Evolutionary conservation across 1,284 basidiomycete species (phyloP), one percentile per base, ranked within the genome.

Genomic region (Malassezia dermatis): DNA sequence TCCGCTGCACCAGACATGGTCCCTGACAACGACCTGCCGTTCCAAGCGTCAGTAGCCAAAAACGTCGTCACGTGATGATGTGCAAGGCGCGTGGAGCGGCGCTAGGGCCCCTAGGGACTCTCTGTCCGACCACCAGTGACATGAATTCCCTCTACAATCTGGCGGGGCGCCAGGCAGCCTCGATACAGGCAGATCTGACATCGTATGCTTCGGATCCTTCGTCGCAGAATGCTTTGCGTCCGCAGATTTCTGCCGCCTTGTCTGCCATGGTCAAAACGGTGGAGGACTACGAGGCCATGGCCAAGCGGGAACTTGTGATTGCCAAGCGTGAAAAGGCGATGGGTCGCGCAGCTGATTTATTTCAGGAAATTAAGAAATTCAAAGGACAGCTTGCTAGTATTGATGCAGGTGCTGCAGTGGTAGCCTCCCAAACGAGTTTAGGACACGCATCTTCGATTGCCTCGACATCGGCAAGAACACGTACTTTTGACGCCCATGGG

Each of bases 81-180:
- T n/a, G 23, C 23, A 21, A 27, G 26, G 28, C 43, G 44, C 26
- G 37, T 13, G 32, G 26, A 19, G 44, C 28, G 44, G 17, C 44
- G 28, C 30, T 31, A 8, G 11, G 27, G 26, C 37, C 37, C 37
- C 37, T 2, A 10, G 37, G 17, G 13, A n/a, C 32, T 39, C 37
- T 7, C 17, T 7, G 37, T 19, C 44, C n/a, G 17, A 40, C 48
- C 24, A 26, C 21, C 30, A 23, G 24, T 23, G 31, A 34, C 23
- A 71, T 71, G 69, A 71, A 71, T 58, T 70, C 69, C 31, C 61
- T 73, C 24, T 73, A 71, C 63, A 74, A 73, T 45, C 61, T 71
- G 53, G 70, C 69, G 1, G 50, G 68, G 47, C 64, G 71, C 28
- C 70, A 74, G 51, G 64, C 65, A 32, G 64, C 68, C 8, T 66